phyloP scores from a whole-genome alignment of 2,329 filamentous ascomycete species.

The Penicillium occitanis region DNA sequence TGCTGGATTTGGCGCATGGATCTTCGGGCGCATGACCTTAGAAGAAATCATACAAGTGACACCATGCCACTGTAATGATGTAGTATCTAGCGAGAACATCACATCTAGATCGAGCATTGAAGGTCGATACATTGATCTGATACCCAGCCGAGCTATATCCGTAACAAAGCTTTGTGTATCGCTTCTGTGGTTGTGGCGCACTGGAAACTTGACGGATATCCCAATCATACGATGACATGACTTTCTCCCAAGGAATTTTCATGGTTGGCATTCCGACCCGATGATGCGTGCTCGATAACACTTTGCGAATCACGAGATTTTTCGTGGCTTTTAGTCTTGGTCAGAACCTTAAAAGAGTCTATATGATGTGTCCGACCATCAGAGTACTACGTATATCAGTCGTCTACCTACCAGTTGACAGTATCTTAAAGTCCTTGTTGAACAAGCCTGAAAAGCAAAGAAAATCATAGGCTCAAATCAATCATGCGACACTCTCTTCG shows the following conservation, averaged over 20 bases:
- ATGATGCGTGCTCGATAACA: slow-evolving; percentile 1
- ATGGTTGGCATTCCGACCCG: background rate
- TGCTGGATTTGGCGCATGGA: background rate
- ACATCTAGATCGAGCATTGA: background rate
- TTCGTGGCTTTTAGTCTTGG: background rate
- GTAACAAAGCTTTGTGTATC: background rate
- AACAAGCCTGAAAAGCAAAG: background rate
- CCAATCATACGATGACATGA: slow-evolving; percentile 1
- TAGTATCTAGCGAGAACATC: background rate
- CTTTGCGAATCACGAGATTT: background rate
- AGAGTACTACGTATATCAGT: background rate
- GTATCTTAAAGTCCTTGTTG: background rate
- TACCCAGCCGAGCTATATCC: background rate
- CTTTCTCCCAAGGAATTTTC: background rate
- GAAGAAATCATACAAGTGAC: background rate
- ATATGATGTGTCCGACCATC: background rate
- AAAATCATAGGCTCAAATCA: background rate
- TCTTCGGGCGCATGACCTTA: background rate
- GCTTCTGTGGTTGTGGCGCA: background rate
- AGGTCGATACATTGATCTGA: background rate
- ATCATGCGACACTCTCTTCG: slow-evolving; percentile 2
- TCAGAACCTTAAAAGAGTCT: background rate
- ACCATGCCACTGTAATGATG: background rate
- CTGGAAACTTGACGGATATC: background rate
- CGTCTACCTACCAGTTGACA: background rate